Percentiles rank a stretch among this genome's conserved stretches.
Conservation (phyloP, 2,329 filamentous ascomycete species). For the Fusarium coffeatum region DNA sequence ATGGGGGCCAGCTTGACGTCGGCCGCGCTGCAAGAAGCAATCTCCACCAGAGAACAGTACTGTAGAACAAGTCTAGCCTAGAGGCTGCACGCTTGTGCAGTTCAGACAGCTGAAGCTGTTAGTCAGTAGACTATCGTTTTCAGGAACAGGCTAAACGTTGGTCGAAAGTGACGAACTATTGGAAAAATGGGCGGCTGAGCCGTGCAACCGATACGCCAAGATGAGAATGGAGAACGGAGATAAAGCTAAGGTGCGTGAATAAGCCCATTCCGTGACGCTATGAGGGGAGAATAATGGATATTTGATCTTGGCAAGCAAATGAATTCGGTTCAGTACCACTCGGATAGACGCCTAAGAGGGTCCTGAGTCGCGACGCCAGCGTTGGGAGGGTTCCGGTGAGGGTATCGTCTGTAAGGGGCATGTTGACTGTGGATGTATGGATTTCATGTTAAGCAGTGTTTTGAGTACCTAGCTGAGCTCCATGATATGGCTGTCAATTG, state of each 20-base stretch:
- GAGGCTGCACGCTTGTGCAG: conserved; percentile 17
- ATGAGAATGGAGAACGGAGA: conserved; percentile 3
- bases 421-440: background rate
- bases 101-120: conserved; percentile 8
- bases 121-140: conserved; percentile 27
- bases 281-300: conserved; percentile 14
- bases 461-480: background rate
- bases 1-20: conserved; percentile 12
- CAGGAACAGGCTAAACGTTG: conserved; percentile 51
- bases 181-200: conserved; percentile 20
- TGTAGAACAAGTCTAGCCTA: conserved; percentile 6
- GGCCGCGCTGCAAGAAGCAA: conserved; percentile 21
- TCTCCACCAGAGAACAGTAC: conserved; percentile 32
- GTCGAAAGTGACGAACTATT: conserved; percentile 24
- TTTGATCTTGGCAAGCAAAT: conserved; percentile 22
- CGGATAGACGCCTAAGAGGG: background rate
- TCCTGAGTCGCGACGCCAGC: background rate
- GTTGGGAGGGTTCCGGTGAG: background rate
- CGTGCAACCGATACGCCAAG: conserved; percentile 31
- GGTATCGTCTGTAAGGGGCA: background rate
- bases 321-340: background rate
- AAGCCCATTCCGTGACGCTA: conserved; percentile 10
- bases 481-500: background rate
- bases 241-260: conserved; percentile 12
- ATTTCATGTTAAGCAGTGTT: background rate